Evolutionary conservation across 192 early-diverging fungal genomes (phyloP).

Genomic region (Thamnidium elegans): DNA sequence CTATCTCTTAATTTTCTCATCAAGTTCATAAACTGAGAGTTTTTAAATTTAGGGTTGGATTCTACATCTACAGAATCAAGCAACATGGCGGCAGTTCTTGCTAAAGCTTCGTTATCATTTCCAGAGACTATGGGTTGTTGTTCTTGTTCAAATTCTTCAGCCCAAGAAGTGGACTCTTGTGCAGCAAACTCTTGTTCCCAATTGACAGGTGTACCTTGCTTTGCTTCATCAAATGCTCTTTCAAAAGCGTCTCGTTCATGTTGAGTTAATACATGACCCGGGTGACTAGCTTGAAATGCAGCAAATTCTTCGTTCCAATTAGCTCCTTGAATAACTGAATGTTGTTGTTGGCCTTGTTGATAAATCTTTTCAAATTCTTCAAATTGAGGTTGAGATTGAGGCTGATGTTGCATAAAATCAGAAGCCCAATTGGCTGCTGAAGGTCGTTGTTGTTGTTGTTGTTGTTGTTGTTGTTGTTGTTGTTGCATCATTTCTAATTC

Average conservation of each 20-base stretch:
- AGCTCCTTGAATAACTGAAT: neutral
- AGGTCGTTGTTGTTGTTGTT: constrained; percentile 6
- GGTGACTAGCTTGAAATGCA: constrained; percentile 35
- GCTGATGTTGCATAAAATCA: constrained; percentile 65
- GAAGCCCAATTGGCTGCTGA: constrained; percentile 58
- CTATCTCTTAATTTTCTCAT: constrained; percentile 91
- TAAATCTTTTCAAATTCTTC: constrained; percentile 50
- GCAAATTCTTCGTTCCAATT: constrained; percentile 52
- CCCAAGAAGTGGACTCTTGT: constrained; percentile 46
- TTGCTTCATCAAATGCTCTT: constrained; percentile 61
- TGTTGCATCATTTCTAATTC: constrained; percentile 60
- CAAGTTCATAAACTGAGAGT: constrained; percentile 87
- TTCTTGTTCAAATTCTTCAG: constrained; percentile 49
- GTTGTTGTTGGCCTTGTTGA: constrained; percentile 13
- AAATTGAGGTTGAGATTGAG: constrained; percentile 25
- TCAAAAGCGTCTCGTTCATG: constrained; percentile 68
- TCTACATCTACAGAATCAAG: constrained; percentile 69
- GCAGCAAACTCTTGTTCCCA: constrained; percentile 64
- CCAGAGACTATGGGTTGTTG: constrained; percentile 27
- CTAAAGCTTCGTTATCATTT: constrained; percentile 61
- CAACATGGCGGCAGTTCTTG: constrained; percentile 78
- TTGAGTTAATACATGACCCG: constrained; percentile 24
- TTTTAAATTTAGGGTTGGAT: constrained; percentile 90
- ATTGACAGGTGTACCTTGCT: constrained; percentile 42
- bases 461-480: constrained; percentile 6